Conservation (phyloP, 176 grass and related monocot species). For the Aegilops sharonensis region DNA sequence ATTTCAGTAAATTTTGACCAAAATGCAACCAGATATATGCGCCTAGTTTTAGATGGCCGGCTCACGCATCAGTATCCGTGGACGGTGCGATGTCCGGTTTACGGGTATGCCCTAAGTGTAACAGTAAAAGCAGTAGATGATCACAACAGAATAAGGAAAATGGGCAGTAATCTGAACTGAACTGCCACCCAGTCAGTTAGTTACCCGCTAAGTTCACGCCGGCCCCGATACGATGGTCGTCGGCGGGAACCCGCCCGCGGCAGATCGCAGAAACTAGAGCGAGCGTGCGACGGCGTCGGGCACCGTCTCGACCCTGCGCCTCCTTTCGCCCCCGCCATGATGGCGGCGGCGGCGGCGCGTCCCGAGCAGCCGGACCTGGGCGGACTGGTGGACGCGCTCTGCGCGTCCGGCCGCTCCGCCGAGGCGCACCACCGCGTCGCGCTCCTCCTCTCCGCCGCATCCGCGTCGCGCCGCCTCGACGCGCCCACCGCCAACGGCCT, state of each 20-base stretch:
- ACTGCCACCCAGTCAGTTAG: background rate
- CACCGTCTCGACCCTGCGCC: background rate
- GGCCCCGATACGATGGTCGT: background rate
- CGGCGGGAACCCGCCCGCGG: background rate
- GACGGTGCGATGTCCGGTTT: too few relatives aligned
- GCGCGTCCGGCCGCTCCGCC: slow-evolving; percentile 52
- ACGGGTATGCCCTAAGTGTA: too few relatives aligned
- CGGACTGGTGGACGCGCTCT: slow-evolving; percentile 46
- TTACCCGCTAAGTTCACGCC: background rate
- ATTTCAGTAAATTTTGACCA: too few relatives aligned
- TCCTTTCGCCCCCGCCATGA: background rate
- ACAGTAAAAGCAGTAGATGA: too few relatives aligned
- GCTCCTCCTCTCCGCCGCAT: slow-evolving; percentile 43
- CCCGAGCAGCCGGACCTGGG: slow-evolving; percentile 15
- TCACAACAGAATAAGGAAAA: background rate
- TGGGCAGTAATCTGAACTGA: background rate
- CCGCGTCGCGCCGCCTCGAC: slow-evolving; percentile 32
- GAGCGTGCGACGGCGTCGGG: background rate
- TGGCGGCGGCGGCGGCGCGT: background rate
- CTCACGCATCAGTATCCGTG: too few relatives aligned
- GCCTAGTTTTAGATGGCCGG: too few relatives aligned
- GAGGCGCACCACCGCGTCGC: slow-evolving; percentile 78
- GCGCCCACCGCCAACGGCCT: slow-evolving; percentile 35
- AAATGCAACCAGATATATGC: too few relatives aligned
- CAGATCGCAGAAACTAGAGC: background rate